These are phyloP conservation scores for Globisporangium paroecandrum DNA, from an alignment of 352 stramenopile species.

Conservation along the genomic window DNA sequence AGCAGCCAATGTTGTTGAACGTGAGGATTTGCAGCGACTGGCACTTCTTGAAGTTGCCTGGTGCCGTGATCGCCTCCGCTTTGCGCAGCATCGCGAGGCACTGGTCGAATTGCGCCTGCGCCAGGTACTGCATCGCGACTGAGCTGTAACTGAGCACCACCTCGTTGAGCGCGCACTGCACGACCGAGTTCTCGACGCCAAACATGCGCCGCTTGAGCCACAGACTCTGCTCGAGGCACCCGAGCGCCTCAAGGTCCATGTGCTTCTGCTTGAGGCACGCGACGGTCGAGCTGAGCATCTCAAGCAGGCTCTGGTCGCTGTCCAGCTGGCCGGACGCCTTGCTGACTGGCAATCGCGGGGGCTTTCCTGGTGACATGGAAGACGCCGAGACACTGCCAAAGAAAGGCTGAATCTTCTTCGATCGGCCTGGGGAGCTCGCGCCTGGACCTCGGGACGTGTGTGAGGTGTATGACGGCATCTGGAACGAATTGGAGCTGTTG, in stretches of 20 bases:
- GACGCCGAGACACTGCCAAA: not conserved
- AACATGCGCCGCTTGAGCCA: slow-evolving; percentile 80
- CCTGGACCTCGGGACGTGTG: slow-evolving; percentile 25
- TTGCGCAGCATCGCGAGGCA: slow-evolving; percentile 73
- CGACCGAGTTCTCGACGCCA: slow-evolving; percentile 50
- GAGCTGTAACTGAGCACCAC: slow-evolving; percentile 76
- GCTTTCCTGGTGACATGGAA: not conserved
- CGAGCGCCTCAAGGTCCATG: slow-evolving; percentile 73
- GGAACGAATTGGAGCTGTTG: slow-evolving; percentile 25
- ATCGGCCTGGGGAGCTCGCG: slow-evolving; percentile 21
- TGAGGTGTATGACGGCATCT: slow-evolving; percentile 45
- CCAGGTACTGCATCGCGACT: slow-evolving; percentile 69
- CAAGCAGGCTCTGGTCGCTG: slow-evolving; percentile 58
- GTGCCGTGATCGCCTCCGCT: slow-evolving; percentile 59
- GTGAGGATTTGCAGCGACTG: slow-evolving; percentile 78
- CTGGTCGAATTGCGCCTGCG: slow-evolving; percentile 49
- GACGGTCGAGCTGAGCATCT: slow-evolving; percentile 70
- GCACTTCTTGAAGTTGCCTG: slow-evolving; percentile 60
- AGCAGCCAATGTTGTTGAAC: slow-evolving; percentile 82
- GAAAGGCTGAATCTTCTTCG: slow-evolving; percentile 1
- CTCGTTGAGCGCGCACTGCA: slow-evolving; percentile 52
- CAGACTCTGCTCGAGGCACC: slow-evolving; percentile 68
- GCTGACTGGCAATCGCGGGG: not conserved
- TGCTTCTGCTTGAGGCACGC: slow-evolving; percentile 66
- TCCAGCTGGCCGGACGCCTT: slow-evolving; percentile 24